These are phyloP conservation scores for Zygotorulaspora danielsina DNA, from an alignment of 805 yeast genomes.

Conservation along the genomic window DNA sequence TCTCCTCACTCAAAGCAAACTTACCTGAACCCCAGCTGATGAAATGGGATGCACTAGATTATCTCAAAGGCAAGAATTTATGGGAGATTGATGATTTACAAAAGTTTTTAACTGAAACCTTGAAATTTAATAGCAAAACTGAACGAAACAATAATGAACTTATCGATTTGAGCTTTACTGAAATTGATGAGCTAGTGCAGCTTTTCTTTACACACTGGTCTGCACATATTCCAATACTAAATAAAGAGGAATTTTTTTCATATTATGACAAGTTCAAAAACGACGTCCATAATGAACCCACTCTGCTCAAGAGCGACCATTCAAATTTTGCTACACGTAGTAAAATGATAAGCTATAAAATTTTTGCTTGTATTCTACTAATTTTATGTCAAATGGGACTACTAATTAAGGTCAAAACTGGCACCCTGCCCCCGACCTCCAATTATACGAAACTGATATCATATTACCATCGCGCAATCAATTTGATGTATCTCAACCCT, in stretches of 20 bases:
- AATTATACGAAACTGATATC: constrained; percentile 26
- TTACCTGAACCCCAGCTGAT: constrained; percentile 35
- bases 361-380: constrained; percentile 27
- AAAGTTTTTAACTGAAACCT: constrained; percentile 20
- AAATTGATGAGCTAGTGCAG: constrained; percentile 61
- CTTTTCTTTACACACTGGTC: constrained; percentile 79
- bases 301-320: constrained; percentile 14
- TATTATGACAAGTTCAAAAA: constrained; percentile 42
- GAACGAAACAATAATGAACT: constrained; percentile 4
- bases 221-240: constrained; percentile 60
- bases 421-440: constrained; percentile 9
- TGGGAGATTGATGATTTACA: constrained; percentile 31
- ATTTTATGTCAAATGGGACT: constrained; percentile 34
- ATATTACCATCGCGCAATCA: constrained; percentile 52
- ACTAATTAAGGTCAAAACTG: constrained; percentile 25
- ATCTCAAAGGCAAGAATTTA: constrained; percentile 20
- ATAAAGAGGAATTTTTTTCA: constrained; percentile 60
- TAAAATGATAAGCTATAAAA: constrained; percentile 28
- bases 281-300: constrained; percentile 9
- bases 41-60: constrained; percentile 14
- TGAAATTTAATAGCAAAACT: constrained; percentile 20
- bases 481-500: constrained; percentile 59
- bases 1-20: constrained; percentile 64
- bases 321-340: constrained; percentile 11
- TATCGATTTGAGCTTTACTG: constrained; percentile 15